Evolutionary conservation across 2,329 filamentous ascomycete genomes (phyloP).

Genomic region (Aspergillus viridinutans): DNA sequence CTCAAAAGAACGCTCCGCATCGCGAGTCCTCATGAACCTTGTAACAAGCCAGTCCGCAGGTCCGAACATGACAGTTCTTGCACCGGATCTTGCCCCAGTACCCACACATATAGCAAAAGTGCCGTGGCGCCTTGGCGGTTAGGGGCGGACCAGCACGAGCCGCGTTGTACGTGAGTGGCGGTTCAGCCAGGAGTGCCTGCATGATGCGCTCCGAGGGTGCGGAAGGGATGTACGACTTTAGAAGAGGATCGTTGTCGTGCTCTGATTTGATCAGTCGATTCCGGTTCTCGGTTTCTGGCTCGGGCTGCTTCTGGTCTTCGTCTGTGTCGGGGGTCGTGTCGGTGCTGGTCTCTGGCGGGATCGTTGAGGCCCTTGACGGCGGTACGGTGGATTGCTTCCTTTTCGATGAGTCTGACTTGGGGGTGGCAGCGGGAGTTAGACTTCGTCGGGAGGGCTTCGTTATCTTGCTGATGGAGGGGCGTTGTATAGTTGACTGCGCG

Average conservation of each 20-base stretch:
- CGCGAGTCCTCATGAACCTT: conserved; percentile 45
- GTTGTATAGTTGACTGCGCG: conserved; percentile 13
- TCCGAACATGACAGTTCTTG: conserved; percentile 44
- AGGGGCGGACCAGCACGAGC: conserved; percentile 37
- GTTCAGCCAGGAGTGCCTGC: conserved; percentile 43
- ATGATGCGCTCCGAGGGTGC: conserved; percentile 45
- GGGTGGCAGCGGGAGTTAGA: conserved; percentile 21
- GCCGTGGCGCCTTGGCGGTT: conserved; percentile 31
- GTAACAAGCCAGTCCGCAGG: conserved; percentile 47
- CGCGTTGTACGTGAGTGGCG: conserved; percentile 45
- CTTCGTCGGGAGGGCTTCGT: conserved; percentile 26
- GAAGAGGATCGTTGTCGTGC: conserved; percentile 39
- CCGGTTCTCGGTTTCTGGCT: conserved; percentile 7
- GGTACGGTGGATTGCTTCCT: conserved; percentile 18
- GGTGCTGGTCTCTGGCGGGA: conserved; percentile 7
- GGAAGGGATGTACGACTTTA: conserved; percentile 40
- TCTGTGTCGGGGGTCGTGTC: conserved; percentile 5
- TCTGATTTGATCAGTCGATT: conserved; percentile 31
- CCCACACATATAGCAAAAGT: conserved; percentile 48
- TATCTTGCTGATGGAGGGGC: conserved; percentile 15
- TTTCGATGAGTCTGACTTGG: conserved; percentile 10
- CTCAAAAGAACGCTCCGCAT: conserved; percentile 40
- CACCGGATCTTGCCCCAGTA: conserved; percentile 50
- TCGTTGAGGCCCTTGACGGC: conserved; percentile 1
- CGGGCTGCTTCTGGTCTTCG: conserved; percentile 10